Conservation (phyloP, 306 rosid genomes). For the Rosa multiflora region DNA sequence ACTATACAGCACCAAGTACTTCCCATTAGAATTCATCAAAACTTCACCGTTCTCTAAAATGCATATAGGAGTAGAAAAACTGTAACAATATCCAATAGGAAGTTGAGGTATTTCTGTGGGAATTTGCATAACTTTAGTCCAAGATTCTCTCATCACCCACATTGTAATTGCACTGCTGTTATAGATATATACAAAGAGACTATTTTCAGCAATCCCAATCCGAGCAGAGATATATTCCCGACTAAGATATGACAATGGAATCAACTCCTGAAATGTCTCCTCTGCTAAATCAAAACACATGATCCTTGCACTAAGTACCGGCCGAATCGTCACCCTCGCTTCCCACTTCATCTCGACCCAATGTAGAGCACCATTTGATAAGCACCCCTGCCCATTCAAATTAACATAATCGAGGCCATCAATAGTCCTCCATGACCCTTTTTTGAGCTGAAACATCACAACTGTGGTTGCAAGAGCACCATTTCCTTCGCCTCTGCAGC, state of each 20-base stretch:
- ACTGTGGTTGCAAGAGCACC: neutral
- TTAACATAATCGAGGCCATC: neutral
- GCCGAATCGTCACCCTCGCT: neutral
- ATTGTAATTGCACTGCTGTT: neutral
- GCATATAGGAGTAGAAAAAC: neutral
- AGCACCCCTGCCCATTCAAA: slow-evolving; percentile 4
- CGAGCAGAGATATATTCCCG: neutral
- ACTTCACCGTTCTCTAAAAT: neutral
- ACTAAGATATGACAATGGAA: neutral
- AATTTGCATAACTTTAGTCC: neutral
- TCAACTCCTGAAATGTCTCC: neutral
- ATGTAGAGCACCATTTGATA: slow-evolving; percentile 6
- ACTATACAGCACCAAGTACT: neutral
- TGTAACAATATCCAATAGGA: neutral
- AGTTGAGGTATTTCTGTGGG: neutral
- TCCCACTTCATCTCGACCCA: neutral
- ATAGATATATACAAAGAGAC: neutral
- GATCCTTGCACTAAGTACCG: neutral
- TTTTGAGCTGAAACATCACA: neutral
- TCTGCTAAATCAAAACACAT: slow-evolving; percentile 1
- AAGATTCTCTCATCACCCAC: neutral
- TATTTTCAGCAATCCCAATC: neutral
- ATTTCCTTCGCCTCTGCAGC: neutral
- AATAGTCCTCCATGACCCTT: neutral
- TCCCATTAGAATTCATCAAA: neutral